phyloP scores from a whole-genome alignment of 73 alveolate species.

The Tetrahymena elliotti region DNA sequence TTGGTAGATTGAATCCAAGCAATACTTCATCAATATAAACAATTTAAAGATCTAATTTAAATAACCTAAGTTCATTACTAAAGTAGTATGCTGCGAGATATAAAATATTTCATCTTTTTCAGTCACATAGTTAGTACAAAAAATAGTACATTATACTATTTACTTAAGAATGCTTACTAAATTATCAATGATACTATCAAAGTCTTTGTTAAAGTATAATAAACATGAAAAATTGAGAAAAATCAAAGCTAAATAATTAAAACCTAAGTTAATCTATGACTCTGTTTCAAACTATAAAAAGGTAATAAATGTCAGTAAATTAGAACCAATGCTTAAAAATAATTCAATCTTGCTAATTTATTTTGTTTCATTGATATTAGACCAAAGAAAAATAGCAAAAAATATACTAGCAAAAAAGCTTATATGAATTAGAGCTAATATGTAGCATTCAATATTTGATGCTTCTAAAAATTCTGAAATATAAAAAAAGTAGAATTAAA shows the following conservation, averaged over 20 bases:
- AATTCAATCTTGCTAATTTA: not conserved
- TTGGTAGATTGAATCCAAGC: not conserved
- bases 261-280: not conserved
- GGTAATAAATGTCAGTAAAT: not conserved
- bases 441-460: not conserved
- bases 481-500: not conserved
- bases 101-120: not conserved
- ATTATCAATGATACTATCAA: not conserved
- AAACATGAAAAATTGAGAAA: too few species aligned
- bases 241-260: not conserved
- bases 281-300: too few species aligned
- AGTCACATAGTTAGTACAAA: not conserved
- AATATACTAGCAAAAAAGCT: not conserved
- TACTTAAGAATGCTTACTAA: not conserved
- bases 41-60: too few species aligned
- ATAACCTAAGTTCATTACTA: not conserved
- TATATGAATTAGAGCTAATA: not conserved
- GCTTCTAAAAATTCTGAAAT: not conserved
- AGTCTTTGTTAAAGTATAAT: not conserved
- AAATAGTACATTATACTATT: not conserved
- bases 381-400: not conserved
- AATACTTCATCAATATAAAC: not conserved
- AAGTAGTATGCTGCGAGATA: not conserved
- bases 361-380: not conserved
- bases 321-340: not conserved